Evolutionary conservation across 352 stramenopile genomes (phyloP).

Genomic region (Phytophthora lateralis): DNA sequence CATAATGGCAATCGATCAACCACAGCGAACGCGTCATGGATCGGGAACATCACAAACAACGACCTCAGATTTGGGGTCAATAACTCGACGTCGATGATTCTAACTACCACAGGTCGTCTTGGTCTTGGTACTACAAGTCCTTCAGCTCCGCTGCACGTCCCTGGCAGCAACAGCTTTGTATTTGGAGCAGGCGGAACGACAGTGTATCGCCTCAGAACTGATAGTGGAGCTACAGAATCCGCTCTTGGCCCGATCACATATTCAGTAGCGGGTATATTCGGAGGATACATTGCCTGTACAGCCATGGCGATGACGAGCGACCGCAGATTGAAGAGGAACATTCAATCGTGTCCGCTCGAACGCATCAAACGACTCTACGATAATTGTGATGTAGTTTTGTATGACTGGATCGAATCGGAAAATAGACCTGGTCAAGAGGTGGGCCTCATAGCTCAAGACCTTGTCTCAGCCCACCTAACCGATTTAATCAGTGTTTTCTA

Average conservation of each 20-base stretch:
- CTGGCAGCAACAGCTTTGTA: background rate
- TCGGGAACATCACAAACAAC: constrained; percentile 1
- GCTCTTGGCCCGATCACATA: constrained; percentile 5
- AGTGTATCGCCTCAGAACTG: background rate
- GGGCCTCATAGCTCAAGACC: constrained; percentile 13
- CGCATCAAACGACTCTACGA: constrained; percentile 8
- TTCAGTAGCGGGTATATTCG: background rate
- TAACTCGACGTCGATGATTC: constrained; percentile 6
- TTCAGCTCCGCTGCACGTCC: background rate
- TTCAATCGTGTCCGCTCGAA: constrained; percentile 1
- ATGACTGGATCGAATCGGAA: constrained; percentile 14
- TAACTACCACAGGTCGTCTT: constrained; percentile 3
- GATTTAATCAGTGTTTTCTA: constrained; percentile 13
- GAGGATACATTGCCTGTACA: background rate
- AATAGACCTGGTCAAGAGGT: constrained; percentile 12
- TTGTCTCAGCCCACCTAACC: constrained; percentile 6
- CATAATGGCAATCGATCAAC: no score
- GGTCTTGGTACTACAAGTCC: constrained; percentile 2
- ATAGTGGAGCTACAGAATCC: background rate
- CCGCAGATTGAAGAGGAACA: constrained; percentile 13
- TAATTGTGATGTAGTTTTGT: background rate
- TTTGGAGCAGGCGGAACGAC: constrained; percentile 2
- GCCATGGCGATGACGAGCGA: constrained; percentile 10
- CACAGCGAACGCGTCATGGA: constrained; percentile 3
- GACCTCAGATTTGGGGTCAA: constrained; percentile 8